These are phyloP conservation scores for Suillus cothurnatus DNA, from an alignment of 768 basidiomycete species.

Conservation along the genomic window DNA sequence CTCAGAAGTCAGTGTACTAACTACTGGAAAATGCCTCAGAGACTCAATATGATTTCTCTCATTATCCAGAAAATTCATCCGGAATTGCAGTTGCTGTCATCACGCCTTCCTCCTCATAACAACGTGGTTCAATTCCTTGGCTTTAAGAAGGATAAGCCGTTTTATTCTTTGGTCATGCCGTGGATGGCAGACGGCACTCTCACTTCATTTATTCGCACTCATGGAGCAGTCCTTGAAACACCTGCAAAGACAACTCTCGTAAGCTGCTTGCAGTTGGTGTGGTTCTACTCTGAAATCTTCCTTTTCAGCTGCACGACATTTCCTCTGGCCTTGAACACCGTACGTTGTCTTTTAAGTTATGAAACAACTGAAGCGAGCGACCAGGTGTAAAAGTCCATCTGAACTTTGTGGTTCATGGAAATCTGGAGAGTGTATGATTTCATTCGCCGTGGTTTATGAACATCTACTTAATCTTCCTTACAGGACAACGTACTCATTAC, in stretches of 20 bases:
- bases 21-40: background rate
- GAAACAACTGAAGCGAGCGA: background rate
- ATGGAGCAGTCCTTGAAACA: background rate
- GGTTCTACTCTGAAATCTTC: background rate
- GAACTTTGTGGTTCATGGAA: background rate
- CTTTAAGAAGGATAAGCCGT: background rate
- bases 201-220: background rate
- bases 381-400: background rate
- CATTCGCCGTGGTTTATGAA: too few relatives aligned
- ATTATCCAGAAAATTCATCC: background rate
- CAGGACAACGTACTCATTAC: constrained; percentile 6
- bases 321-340: constrained; percentile 5
- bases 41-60: background rate
- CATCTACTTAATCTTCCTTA: background rate
- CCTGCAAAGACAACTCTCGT: background rate
- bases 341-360: background rate
- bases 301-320: background rate
- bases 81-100: background rate
- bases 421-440: constrained; percentile 2
- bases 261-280: background rate
- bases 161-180: background rate
- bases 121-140: constrained; percentile 2
- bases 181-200: constrained; percentile 2
- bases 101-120: background rate
- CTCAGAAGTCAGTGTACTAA: background rate